These are phyloP conservation scores for Tylopilus balloui DNA, from an alignment of 768 basidiomycete genomes.

Conservation along the genomic window DNA sequence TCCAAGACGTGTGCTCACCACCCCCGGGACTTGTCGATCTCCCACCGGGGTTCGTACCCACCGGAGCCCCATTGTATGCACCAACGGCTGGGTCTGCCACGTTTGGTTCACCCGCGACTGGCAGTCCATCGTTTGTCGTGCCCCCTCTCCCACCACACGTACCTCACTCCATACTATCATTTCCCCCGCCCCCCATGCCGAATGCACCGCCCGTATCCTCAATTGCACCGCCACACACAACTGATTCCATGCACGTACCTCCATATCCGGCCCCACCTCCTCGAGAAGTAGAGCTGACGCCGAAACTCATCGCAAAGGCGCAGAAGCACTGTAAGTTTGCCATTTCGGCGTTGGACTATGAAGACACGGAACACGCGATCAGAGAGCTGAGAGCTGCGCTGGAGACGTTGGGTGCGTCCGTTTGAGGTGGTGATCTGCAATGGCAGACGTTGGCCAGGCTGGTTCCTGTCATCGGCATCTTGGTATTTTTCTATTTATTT, in stretches of 20 bases:
- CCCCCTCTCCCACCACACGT: conserved; percentile 20
- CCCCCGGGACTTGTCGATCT: conserved; percentile 17
- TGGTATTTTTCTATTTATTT: conserved; percentile 7
- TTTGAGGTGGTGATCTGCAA: not conserved
- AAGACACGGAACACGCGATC: conserved; percentile 83
- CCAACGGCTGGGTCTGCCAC: conserved; percentile 7
- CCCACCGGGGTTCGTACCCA: conserved; percentile 29
- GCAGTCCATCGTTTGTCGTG: conserved; percentile 6
- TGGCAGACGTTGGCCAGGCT: no score
- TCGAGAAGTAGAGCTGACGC: conserved; percentile 47
- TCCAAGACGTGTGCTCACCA: conserved; percentile 13
- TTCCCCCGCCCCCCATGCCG: conserved; percentile 14
- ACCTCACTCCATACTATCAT: conserved; percentile 10
- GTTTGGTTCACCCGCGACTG: conserved; percentile 6
- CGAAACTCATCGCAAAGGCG: conserved; percentile 60
- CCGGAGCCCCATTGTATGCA: conserved; percentile 17
- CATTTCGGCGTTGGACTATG: conserved; percentile 93
- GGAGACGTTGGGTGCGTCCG: conserved; percentile 52
- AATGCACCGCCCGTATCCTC: not conserved
- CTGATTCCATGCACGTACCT: conserved; percentile 10
- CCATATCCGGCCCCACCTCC: conserved; percentile 22
- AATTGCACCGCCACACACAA: not conserved
- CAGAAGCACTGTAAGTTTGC: conserved; percentile 94
- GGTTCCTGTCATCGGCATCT: conserved; percentile 2
- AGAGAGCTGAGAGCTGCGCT: conserved; percentile 80